phyloP scores from a whole-genome alignment of 768 basidiomycete genomes.

The Suillus americanus region DNA sequence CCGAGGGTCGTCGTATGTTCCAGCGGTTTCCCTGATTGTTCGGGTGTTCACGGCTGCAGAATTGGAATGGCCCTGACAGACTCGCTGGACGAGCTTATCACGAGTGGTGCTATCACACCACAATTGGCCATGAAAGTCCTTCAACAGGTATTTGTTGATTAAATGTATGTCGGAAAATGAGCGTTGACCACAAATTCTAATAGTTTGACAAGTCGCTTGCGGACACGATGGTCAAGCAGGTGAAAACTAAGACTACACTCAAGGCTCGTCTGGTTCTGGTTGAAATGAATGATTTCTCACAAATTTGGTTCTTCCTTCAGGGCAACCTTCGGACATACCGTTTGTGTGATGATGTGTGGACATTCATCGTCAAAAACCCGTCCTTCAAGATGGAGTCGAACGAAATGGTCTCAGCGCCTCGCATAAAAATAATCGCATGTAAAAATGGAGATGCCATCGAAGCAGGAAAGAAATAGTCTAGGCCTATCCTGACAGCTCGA shows the following conservation, averaged over 20 bases:
- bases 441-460: conserved; percentile 92
- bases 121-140: conserved; percentile 99
- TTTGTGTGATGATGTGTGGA: conserved; percentile 97
- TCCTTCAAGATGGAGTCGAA: conserved; percentile 95
- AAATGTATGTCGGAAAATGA: conserved; percentile 3
- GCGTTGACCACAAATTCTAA: background rate
- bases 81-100: conserved; percentile 97
- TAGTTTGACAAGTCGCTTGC: conserved; percentile 97
- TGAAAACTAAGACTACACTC: conserved; percentile 91
- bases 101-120: conserved; percentile 93
- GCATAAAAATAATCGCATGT: conserved; percentile 98
- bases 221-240: conserved; percentile 88
- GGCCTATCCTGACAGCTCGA: background rate
- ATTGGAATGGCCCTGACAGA: conserved; percentile 98
- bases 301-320: conserved; percentile 36
- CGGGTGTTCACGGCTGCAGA: conserved; percentile 40
- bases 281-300: conserved; percentile 3
- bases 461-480: conserved; percentile 62
- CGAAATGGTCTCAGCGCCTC: conserved; percentile 67
- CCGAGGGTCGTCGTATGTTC: conserved; percentile 82
- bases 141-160: conserved; percentile 67
- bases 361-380: conserved; percentile 93
- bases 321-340: conserved; percentile 92
- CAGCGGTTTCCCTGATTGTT: conserved; percentile 1
- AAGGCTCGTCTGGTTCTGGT: conserved; percentile 54